Conservation (phyloP, 228 moss, liverwort and hornwort species). For the Sphagnum fallax region DNA sequence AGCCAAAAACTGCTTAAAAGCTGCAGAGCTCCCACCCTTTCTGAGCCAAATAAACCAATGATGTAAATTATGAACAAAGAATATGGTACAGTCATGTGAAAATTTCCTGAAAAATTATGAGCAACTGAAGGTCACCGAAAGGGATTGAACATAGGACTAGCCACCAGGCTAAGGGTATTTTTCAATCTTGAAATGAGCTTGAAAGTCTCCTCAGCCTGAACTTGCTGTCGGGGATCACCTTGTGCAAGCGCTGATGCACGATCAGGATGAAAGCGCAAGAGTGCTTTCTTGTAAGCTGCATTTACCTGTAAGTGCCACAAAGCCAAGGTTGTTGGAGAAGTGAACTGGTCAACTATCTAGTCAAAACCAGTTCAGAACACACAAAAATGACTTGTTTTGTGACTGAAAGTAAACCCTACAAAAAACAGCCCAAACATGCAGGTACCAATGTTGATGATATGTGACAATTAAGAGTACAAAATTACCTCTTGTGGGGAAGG, state of each 20-base stretch:
- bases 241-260: conserved; percentile 60
- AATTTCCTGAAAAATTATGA: not conserved
- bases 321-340: too few relatives aligned
- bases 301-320: conserved; percentile 46
- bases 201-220: conserved; percentile 95
- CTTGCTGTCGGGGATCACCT: conserved; percentile 72
- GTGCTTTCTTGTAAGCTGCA: conserved; percentile 85
- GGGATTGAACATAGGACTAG: conserved; percentile 29
- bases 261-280: conserved; percentile 89
- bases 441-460: too few relatives aligned
- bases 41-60: too few relatives aligned
- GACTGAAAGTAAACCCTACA: too few relatives aligned
- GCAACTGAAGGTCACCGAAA: conserved; percentile 9
- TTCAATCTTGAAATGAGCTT: conserved; percentile 83
- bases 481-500: conserved; percentile 65
- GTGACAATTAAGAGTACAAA: not conserved
- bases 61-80: conserved; percentile 2
- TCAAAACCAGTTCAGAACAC: too few relatives aligned
- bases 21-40: too few relatives aligned
- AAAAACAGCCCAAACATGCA: too few relatives aligned
- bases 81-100: not conserved
- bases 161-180: conserved; percentile 35
- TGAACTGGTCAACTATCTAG: too few relatives aligned
- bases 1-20: too few relatives aligned
- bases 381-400: too few relatives aligned